These are phyloP conservation scores for Gentiana macrophylla DNA, from an alignment of 257 asterid species.

Conservation along the genomic window DNA sequence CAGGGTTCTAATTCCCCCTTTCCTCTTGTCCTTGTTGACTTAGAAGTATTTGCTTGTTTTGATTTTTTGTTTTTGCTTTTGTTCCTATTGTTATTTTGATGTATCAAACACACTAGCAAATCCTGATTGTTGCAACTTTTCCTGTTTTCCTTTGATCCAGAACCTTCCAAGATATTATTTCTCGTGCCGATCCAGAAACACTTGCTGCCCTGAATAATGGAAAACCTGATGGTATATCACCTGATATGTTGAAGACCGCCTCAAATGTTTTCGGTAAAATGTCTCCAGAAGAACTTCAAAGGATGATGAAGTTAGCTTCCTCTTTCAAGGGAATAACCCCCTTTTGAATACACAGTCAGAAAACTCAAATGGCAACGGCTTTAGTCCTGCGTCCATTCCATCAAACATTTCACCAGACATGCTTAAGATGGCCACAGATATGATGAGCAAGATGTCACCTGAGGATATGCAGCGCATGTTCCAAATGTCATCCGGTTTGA, in stretches of 20 bases:
- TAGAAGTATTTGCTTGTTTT: no score
- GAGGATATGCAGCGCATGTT: conserved; percentile 69
- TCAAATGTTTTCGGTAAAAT: conserved; percentile 59
- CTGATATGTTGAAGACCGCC: conserved; percentile 83
- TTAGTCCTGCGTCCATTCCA: conserved; percentile 38
- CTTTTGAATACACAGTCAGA: conserved; percentile 23
- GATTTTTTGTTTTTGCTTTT: not conserved
- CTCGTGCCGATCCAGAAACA: conserved; percentile 71
- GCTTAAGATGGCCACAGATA: conserved; percentile 81
- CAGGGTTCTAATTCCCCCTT: not conserved
- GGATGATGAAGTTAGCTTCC: conserved; percentile 72
- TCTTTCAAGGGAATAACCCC: conserved; percentile 57
- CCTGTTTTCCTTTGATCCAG: conserved; percentile 27
- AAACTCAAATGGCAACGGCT: conserved; percentile 15
- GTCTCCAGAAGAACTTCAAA: conserved; percentile 87
- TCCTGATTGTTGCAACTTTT: conserved; percentile 2
- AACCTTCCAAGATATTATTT: conserved; percentile 73
- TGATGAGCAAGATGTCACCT: conserved; percentile 88
- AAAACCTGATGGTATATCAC: conserved; percentile 60
- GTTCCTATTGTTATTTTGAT: not conserved
- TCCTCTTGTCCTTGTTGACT: no score
- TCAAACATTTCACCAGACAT: conserved; percentile 60
- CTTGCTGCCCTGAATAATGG: conserved; percentile 69
- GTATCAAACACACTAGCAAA: not conserved
- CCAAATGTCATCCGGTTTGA: conserved; percentile 63